Conservation (phyloP, 768 basidiomycete genomes). For the Psilocybe cyanescens region DNA sequence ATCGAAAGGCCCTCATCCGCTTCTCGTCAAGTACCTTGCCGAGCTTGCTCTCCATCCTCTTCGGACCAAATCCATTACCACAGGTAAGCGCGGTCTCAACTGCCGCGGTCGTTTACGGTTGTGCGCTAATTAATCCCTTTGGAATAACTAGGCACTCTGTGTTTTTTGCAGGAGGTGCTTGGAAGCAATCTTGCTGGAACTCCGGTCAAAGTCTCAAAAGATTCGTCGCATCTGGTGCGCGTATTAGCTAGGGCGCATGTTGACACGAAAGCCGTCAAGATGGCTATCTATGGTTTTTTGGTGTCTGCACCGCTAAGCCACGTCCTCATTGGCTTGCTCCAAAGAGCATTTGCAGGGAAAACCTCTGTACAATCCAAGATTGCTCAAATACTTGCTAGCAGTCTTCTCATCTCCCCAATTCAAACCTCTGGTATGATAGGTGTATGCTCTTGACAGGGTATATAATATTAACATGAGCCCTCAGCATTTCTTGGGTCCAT, state of each 20-base stretch:
- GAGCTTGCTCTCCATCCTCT: constrained; percentile 73
- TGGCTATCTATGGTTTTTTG: constrained; percentile 83
- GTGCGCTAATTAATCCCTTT: constrained; percentile 1
- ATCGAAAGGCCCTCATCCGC: constrained; percentile 38
- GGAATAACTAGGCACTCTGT: constrained; percentile 43
- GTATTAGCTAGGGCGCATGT: constrained; percentile 61
- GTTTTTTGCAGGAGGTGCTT: constrained; percentile 80
- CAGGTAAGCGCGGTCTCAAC: constrained; percentile 44
- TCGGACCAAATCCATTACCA: constrained; percentile 80
- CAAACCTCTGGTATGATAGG: constrained; percentile 60
- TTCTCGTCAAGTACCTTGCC: constrained; percentile 71
- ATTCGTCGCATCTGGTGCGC: constrained; percentile 57
- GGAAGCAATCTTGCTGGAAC: constrained; percentile 72
- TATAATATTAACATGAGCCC: neutral
- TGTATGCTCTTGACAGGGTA: neutral
- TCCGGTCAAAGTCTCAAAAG: constrained; percentile 54
- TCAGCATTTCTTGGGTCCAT: constrained; percentile 77
- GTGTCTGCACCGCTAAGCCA: constrained; percentile 86
- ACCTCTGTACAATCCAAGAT: constrained; percentile 65
- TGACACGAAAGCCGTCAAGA: constrained; percentile 76
- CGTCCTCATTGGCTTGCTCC: constrained; percentile 69
- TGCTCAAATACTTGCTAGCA: constrained; percentile 76
- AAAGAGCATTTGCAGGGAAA: constrained; percentile 78
- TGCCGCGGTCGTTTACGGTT: neutral
- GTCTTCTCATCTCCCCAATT: constrained; percentile 76